A percentile compares a stretch with the other conserved stretches of the same genome.
phyloP scores from a whole-genome alignment of 2,329 filamentous ascomycete genomes.

The Aspergillus sp. region DNA sequence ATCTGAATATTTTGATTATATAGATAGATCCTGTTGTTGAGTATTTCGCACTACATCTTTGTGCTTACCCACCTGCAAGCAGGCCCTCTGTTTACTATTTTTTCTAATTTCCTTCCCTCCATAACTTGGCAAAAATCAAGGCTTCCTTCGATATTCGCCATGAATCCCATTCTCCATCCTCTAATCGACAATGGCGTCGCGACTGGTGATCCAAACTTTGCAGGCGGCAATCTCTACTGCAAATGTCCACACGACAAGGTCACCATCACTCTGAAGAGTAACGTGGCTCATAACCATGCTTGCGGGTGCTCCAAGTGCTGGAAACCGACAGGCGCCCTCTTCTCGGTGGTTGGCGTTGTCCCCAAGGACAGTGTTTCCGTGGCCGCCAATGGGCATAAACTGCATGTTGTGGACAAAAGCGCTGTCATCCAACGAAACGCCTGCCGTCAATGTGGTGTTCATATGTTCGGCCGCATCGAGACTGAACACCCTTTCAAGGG shows the following conservation, averaged over 20 bases:
- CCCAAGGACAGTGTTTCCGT: slow-evolving; percentile 55
- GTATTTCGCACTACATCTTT: no score
- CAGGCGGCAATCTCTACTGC: slow-evolving; percentile 62
- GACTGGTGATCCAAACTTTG: slow-evolving; percentile 54
- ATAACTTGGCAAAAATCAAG: neutral
- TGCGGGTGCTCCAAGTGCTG: slow-evolving; percentile 72
- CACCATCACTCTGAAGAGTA: slow-evolving; percentile 55
- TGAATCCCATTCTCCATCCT: slow-evolving; percentile 55
- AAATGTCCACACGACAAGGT: slow-evolving; percentile 57
- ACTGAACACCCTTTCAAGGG: slow-evolving; percentile 65
- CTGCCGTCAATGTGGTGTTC: slow-evolving; percentile 60
- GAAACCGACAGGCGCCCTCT: slow-evolving; percentile 63
- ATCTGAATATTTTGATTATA: neutral
- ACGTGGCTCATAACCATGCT: slow-evolving; percentile 67
- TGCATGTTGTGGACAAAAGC: slow-evolving; percentile 53
- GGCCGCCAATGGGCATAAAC: slow-evolving; percentile 58
- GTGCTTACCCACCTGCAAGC: neutral
- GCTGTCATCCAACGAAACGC: slow-evolving; percentile 61
- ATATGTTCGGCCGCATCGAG: slow-evolving; percentile 64
- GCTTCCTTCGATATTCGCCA: neutral
- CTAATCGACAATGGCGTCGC: slow-evolving; percentile 60
- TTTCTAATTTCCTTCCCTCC: neutral
- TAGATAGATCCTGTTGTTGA: neutral
- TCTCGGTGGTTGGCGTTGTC: slow-evolving; percentile 63
- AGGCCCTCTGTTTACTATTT: neutral